Conservation (phyloP, 2,329 filamentous ascomycete species). For the Fonsecaea multimorphosa region DNA sequence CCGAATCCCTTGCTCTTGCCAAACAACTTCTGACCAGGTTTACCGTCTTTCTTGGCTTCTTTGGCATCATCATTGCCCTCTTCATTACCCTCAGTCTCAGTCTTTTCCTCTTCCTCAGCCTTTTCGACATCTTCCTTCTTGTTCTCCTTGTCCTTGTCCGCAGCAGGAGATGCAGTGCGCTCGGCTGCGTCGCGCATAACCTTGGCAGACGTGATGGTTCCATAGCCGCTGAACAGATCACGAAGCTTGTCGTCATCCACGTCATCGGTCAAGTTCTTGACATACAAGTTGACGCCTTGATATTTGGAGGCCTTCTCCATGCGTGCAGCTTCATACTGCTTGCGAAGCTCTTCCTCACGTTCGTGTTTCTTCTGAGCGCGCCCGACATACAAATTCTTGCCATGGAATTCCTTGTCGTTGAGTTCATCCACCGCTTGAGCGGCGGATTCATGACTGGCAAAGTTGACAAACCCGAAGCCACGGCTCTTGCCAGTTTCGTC, state of each 20-base stretch:
- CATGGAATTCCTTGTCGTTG: slow-evolving; percentile 88
- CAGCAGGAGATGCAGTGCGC: slow-evolving; percentile 41
- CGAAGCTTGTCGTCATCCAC: slow-evolving; percentile 98
- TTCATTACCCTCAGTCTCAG: slow-evolving; percentile 52
- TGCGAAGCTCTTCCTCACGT: slow-evolving; percentile 98
- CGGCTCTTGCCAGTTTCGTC: slow-evolving; percentile 90
- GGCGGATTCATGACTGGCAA: slow-evolving; percentile 86
- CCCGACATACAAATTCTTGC: slow-evolving; percentile 95
- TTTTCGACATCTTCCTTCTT: slow-evolving; percentile 60
- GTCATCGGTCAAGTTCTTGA: slow-evolving; percentile 98
- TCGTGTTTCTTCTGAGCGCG: slow-evolving; percentile 99
- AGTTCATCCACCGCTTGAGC: slow-evolving; percentile 86
- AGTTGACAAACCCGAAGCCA: slow-evolving; percentile 97
- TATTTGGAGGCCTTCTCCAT: slow-evolving; percentile 99
- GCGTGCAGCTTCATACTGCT: slow-evolving; percentile 96
- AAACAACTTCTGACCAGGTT: slow-evolving; percentile 68
- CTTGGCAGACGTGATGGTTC: slow-evolving; percentile 97
- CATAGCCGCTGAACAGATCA: slow-evolving; percentile 87
- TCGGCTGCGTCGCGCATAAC: slow-evolving; percentile 89
- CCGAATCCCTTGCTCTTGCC: slow-evolving; percentile 99
- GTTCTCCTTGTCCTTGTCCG: slow-evolving; percentile 61
- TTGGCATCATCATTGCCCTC: slow-evolving; percentile 58
- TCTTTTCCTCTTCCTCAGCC: slow-evolving; percentile 57
- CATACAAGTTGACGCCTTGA: slow-evolving; percentile 98
- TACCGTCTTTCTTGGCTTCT: slow-evolving; percentile 61